phyloP scores from a whole-genome alignment of 31 red algal genomes.

The Pterothamnion heteromorphum region DNA sequence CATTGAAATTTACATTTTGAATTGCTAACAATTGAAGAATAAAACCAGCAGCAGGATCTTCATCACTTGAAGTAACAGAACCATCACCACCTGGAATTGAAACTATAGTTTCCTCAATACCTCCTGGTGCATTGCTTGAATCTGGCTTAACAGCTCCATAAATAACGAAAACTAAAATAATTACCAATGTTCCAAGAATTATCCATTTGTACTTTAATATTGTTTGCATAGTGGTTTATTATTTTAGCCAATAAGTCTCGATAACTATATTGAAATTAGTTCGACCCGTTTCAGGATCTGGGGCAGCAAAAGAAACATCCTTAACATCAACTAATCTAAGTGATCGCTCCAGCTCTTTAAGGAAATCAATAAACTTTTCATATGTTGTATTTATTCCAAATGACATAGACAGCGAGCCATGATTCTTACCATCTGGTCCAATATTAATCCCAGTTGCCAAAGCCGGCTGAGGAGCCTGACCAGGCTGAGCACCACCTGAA shows the following conservation, averaged over 20 bases:
- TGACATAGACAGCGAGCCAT: not conserved
- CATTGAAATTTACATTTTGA: not conserved
- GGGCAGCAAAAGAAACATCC: not conserved
- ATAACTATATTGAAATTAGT: not conserved
- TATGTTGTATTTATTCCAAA: not conserved
- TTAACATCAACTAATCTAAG: not conserved
- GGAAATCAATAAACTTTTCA: not conserved
- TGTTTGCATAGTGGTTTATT: slow-evolving; percentile 9
- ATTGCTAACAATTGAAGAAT: not conserved
- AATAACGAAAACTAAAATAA: not conserved
- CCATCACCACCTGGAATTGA: not conserved
- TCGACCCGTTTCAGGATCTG: not conserved
- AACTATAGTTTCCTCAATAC: not conserved
- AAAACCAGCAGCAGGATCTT: not conserved
- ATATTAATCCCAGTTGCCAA: not conserved
- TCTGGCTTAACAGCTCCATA: not conserved
- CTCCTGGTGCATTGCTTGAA: not conserved
- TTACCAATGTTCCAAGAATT: not conserved
- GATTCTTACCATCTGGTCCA: not conserved
- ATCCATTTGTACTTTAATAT: not conserved
- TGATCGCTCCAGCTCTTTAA: not conserved
- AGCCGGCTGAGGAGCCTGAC: too few relatives aligned
- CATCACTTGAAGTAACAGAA: not conserved
- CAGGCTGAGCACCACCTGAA: not conserved
- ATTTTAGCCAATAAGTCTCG: not conserved